phyloP scores from a whole-genome alignment of 2,329 filamentous ascomycete species.

The Neonectria ditissima region DNA sequence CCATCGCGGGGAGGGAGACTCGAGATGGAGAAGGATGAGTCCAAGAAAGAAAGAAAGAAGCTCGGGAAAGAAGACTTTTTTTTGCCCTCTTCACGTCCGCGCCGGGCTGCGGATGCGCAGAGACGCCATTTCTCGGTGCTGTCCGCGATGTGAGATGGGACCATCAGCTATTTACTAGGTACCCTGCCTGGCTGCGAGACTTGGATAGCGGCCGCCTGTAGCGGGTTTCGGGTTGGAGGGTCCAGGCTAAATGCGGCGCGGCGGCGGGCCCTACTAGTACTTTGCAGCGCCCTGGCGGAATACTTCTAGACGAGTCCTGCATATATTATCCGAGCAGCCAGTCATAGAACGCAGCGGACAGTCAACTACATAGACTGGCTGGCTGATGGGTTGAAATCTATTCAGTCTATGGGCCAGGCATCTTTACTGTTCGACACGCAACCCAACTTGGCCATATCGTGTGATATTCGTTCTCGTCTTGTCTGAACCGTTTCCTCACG shows the following conservation, averaged over 20 bases:
- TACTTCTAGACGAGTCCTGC: not conserved
- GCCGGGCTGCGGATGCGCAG: slow-evolving; percentile 21
- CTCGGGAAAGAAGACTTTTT: too few species aligned
- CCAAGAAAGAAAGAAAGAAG: not conserved
- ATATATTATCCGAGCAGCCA: not conserved
- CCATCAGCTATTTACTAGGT: not conserved
- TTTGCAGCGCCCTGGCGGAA: not conserved
- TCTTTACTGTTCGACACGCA: not conserved
- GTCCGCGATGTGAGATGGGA: slow-evolving; percentile 18
- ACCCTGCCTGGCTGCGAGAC: not conserved
- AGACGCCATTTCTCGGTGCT: slow-evolving; percentile 35
- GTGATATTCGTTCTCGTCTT: not conserved
- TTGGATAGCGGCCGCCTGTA: not conserved
- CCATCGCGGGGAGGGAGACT: slow-evolving; percentile 38
- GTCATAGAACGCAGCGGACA: too few species aligned
- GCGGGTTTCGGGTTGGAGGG: slow-evolving; percentile 13
- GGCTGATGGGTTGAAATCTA: too few species aligned
- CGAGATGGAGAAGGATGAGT: not conserved
- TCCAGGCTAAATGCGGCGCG: not conserved
- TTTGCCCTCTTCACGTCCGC: slow-evolving; percentile 17
- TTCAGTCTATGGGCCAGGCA: too few species aligned
- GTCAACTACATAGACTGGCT: too few species aligned
- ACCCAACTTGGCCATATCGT: not conserved
- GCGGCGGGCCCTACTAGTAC: not conserved
- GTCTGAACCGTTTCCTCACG: not conserved